Conservation (phyloP, 2,329 filamentous ascomycete species). For the Amesomyces nigricolor region DNA sequence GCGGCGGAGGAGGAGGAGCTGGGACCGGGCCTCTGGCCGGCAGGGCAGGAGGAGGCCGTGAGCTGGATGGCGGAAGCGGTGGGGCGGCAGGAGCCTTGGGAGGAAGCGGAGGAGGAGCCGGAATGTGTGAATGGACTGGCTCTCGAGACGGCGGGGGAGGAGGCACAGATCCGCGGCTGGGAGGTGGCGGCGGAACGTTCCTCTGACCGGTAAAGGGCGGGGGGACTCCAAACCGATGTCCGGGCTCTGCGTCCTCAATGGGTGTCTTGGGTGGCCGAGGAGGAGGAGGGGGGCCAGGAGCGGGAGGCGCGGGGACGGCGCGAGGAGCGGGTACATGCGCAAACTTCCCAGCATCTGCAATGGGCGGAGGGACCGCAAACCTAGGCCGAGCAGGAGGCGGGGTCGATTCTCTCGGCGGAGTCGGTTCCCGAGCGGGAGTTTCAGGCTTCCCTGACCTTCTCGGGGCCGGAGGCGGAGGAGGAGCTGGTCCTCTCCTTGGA, state of each 20-base stretch:
- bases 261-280: conserved; percentile 65
- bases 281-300: conserved; percentile 60
- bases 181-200: conserved; percentile 68
- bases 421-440: conserved; percentile 37
- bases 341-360: conserved; percentile 86
- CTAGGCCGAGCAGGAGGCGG: conserved; percentile 61
- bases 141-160: conserved; percentile 58
- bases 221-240: conserved; percentile 66
- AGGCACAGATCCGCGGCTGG: conserved; percentile 64
- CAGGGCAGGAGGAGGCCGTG: conserved; percentile 46
- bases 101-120: conserved; percentile 40
- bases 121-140: conserved; percentile 22
- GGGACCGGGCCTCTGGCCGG: conserved; percentile 35
- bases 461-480: conserved; percentile 54
- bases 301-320: conserved; percentile 35
- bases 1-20: conserved; percentile 35
- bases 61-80: conserved; percentile 46
- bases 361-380: conserved; percentile 80
- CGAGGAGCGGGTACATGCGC: conserved; percentile 51
- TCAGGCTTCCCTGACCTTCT: conserved; percentile 53
- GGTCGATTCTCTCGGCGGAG: conserved; percentile 64
- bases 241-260: conserved; percentile 59
- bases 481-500: conserved; percentile 39
- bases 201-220: conserved; percentile 69
- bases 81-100: conserved; percentile 45